Evolutionary conservation across 441 rosid genomes (phyloP).

Genomic region (Euphorbia schlechtendalii): DNA sequence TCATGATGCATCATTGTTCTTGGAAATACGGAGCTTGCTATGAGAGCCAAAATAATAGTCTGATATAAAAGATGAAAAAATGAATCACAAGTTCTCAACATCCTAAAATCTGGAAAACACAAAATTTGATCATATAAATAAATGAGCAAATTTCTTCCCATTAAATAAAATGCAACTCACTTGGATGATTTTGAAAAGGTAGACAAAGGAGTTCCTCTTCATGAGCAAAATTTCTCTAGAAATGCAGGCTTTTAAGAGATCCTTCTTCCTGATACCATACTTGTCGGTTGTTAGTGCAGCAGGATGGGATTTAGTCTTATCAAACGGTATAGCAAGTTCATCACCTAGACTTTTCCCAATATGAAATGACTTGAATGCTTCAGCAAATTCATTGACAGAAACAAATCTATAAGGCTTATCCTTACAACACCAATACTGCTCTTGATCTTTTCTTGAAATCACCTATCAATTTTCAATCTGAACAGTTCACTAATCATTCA

Average conservation of each 20-base stretch:
- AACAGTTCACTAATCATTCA: not conserved
- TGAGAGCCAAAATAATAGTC: constrained; percentile 42
- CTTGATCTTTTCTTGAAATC: constrained; percentile 71
- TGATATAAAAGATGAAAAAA: constrained; percentile 22
- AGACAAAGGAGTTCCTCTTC: constrained; percentile 78
- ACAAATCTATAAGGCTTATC: constrained; percentile 55
- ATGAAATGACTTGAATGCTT: constrained; percentile 62
- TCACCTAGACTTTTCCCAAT: constrained; percentile 46
- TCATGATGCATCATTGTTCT: constrained; percentile 58
- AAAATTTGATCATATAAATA: not conserved
- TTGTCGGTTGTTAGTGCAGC: constrained; percentile 58
- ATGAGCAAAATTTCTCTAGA: constrained; percentile 68
- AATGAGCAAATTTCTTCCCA: not conserved
- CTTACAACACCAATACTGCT: constrained; percentile 45
- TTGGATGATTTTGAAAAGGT: constrained; percentile 56
- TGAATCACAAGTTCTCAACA: not conserved
- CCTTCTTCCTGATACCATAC: constrained; percentile 54
- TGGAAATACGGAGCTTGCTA: constrained; percentile 55
- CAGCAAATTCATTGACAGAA: constrained; percentile 45
- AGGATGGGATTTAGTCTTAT: constrained; percentile 64
- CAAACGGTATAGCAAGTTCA: constrained; percentile 59
- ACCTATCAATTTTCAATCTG: constrained; percentile 29
- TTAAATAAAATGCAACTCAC: constrained; percentile 28
- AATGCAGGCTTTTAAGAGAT: constrained; percentile 59
- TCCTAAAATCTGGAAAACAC: not conserved